Evolutionary conservation across 169 alveolate genomes (phyloP).

Genomic region (Plasmodium fragile): DNA sequence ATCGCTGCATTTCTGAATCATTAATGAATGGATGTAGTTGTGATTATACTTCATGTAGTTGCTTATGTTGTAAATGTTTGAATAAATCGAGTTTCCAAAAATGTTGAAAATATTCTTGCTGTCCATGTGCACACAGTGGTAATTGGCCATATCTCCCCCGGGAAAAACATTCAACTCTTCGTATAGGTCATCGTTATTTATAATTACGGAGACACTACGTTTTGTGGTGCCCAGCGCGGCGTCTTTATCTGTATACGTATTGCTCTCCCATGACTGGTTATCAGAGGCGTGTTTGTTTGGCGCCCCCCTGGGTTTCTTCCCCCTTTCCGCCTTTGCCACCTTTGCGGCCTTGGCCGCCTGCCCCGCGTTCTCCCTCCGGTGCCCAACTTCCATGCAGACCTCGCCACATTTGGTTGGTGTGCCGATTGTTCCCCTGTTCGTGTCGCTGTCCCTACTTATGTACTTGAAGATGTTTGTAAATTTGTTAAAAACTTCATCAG

Average conservation of each 20-base stretch:
- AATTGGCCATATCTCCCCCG: not conserved
- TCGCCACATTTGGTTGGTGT: not conserved
- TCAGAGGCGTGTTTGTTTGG: not conserved
- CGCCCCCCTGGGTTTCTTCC: not conserved
- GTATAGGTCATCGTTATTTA: constrained; percentile 18
- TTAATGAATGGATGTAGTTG: constrained; percentile 68
- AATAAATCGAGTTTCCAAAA: constrained; percentile 62
- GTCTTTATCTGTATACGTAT: constrained; percentile 2
- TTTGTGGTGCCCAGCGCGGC: not conserved
- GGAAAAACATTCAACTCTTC: constrained; percentile 20
- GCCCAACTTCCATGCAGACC: not conserved
- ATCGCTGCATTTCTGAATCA: constrained; percentile 33
- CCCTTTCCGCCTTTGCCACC: not conserved
- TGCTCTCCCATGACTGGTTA: not conserved
- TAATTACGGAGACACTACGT: not conserved
- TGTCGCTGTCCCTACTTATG: constrained; percentile 30
- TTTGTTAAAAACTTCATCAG: constrained; percentile 54
- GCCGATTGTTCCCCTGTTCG: not conserved
- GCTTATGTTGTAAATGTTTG: constrained; percentile 51
- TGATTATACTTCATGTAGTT: constrained; percentile 23
- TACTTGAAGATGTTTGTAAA: constrained; percentile 69
- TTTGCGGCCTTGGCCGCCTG: not conserved
- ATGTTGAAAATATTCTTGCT: constrained; percentile 49
- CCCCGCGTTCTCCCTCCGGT: not conserved
- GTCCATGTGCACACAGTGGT: not conserved